phyloP scores from a whole-genome alignment of 305 asterid species.

The Ilex paraguariensis region DNA sequence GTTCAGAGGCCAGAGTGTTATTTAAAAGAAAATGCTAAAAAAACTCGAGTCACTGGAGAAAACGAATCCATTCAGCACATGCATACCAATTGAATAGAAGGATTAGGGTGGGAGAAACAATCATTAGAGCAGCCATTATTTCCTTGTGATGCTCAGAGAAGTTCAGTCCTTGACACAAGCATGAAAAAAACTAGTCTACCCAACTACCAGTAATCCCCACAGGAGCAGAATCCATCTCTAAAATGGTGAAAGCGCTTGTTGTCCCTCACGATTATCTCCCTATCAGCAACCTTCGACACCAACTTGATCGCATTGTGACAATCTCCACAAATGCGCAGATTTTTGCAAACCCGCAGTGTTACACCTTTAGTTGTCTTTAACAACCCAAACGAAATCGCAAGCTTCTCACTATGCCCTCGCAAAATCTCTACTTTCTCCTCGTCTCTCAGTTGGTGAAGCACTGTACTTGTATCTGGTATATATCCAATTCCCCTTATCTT shows the following conservation, averaged over 20 bases:
- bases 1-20: too few relatives aligned
- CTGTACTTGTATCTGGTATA: constrained; percentile 6
- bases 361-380: constrained; percentile 3
- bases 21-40: too few relatives aligned
- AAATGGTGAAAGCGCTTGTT: constrained; percentile 16
- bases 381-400: constrained; percentile 9
- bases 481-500: constrained; percentile 10
- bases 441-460: constrained; percentile 16
- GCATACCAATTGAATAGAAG: too few relatives aligned
- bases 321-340: constrained; percentile 13
- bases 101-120: too few relatives aligned
- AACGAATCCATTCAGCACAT: too few relatives aligned
- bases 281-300: constrained; percentile 5
- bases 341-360: constrained; percentile 5
- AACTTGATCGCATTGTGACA: constrained; percentile 15
- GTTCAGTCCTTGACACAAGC: too few relatives aligned
- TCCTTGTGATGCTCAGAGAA: too few relatives aligned
- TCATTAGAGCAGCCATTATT: too few relatives aligned
- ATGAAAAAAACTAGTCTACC: background rate
- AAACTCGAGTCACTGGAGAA: too few relatives aligned
- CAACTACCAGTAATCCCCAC: constrained; percentile 18
- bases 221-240: constrained; percentile 12
- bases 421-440: constrained; percentile 12
- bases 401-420: constrained; percentile 10
- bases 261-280: constrained; percentile 11